A percentile compares a stretch with the other conserved stretches of the same genome.
phyloP scores from a whole-genome alignment of 176 grass and related monocot genomes.

The Rhynchospora tenuis region DNA sequence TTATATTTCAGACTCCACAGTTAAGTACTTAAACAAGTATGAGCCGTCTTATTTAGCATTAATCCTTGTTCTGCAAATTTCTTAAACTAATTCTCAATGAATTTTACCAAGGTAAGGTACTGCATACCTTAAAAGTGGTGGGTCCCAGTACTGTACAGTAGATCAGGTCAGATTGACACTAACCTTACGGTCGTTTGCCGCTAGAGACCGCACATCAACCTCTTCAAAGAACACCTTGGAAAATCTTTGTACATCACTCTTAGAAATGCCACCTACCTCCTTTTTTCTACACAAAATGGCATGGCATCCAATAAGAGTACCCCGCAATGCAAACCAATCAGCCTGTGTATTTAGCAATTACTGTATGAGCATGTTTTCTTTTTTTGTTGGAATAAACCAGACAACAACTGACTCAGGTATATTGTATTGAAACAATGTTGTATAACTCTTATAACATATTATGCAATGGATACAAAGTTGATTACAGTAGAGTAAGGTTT shows the following conservation, averaged over 20 bases:
- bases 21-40: neutral
- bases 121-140: neutral
- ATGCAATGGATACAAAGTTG: neutral
- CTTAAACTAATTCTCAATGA: slow-evolving; percentile 9
- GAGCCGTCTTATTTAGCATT: neutral
- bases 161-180: slow-evolving; percentile 20
- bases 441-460: neutral
- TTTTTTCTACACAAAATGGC: slow-evolving; percentile 70
- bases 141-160: neutral
- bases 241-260: slow-evolving; percentile 59
- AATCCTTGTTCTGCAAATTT: neutral
- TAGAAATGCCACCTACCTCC: slow-evolving; percentile 41
- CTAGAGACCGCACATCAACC: slow-evolving; percentile 73
- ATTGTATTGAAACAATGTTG: neutral
- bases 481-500: neutral
- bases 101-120: neutral
- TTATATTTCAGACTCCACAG: neutral
- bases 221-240: slow-evolving; percentile 53
- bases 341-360: slow-evolving; percentile 45
- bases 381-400: neutral
- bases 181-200: slow-evolving; percentile 77
- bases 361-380: neutral
- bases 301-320: slow-evolving; percentile 73
- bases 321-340: slow-evolving; percentile 81
- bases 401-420: neutral